These are phyloP conservation scores for Wickerhamomyces canadensis DNA, from an alignment of 805 yeast genomes.

Conservation along the genomic window DNA sequence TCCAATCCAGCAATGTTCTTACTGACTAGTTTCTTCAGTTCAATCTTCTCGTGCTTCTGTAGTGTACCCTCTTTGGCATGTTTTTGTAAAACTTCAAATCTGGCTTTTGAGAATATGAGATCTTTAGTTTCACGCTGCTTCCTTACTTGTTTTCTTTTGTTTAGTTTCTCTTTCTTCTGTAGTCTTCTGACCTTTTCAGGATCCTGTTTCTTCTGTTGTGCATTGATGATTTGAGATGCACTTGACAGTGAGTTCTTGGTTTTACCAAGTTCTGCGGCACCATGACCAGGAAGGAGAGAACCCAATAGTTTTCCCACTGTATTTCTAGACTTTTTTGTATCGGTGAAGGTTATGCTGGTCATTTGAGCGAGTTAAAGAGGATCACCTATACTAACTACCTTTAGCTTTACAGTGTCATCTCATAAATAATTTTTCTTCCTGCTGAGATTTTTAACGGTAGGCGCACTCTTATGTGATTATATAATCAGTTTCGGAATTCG, in stretches of 20 bases:
- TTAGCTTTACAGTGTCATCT: no score
- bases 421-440: background rate
- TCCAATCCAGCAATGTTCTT: conserved; percentile 33
- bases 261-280: conserved; percentile 10
- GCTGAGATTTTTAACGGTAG: no score
- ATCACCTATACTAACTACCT: no score
- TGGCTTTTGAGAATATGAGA: conserved; percentile 26
- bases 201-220: conserved; percentile 28
- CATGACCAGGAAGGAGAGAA: conserved; percentile 32
- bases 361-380: background rate
- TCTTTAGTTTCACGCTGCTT: conserved; percentile 17
- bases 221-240: conserved; percentile 34
- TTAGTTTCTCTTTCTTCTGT: conserved; percentile 29
- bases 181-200: conserved; percentile 29
- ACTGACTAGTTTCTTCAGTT: conserved; percentile 29
- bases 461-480: no score
- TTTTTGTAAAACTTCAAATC: conserved; percentile 27
- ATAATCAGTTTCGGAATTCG: no score
- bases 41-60: conserved; percentile 28
- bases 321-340: conserved; percentile 16
- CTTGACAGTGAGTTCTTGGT: conserved; percentile 19
- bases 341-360: conserved; percentile 9
- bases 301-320: conserved; percentile 38
- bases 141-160: conserved; percentile 22
- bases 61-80: conserved; percentile 28